Percentiles rank a stretch among this genome's conserved stretches.
These are phyloP conservation scores for Termitomyces sp. DNA, from an alignment of 768 basidiomycete genomes.

Conservation along the genomic window DNA sequence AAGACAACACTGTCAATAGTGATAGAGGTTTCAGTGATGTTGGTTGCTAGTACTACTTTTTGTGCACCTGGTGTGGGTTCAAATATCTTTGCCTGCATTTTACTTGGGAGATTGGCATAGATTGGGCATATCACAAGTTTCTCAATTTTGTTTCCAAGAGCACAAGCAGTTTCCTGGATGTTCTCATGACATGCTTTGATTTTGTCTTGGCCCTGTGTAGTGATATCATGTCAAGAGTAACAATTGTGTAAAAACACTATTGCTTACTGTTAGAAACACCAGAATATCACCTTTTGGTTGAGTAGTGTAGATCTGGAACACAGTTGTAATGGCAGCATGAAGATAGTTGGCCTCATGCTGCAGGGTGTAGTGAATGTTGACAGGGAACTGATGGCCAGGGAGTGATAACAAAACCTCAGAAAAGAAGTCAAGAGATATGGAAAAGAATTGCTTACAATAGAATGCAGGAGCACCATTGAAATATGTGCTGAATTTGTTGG, in stretches of 20 bases:
- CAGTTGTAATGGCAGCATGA: slow-evolving; percentile 96
- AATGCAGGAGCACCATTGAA: slow-evolving; percentile 97
- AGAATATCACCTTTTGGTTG: slow-evolving; percentile 97
- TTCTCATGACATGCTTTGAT: slow-evolving; percentile 98
- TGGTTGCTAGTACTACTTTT: slow-evolving; percentile 97
- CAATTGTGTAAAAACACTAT: neutral
- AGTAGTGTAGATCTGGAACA: slow-evolving; percentile 99
- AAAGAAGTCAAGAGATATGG: neutral
- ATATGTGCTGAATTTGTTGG: slow-evolving; percentile 96
- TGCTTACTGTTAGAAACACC: slow-evolving; percentile 87
- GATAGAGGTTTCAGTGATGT: slow-evolving; percentile 99
- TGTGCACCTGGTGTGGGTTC: slow-evolving; percentile 97
- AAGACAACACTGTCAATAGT: slow-evolving; percentile 99
- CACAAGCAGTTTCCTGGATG: slow-evolving; percentile 90
- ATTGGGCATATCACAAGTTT: slow-evolving; percentile 97
- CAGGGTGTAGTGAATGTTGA: slow-evolving; percentile 98
- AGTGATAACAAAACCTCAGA: slow-evolving; percentile 46
- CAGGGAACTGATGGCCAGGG: slow-evolving; percentile 94
- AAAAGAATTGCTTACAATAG: slow-evolving; percentile 55
- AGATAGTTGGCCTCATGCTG: slow-evolving; percentile 99
- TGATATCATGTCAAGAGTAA: neutral
- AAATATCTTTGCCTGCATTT: slow-evolving; percentile 99
- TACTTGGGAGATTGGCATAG: slow-evolving; percentile 97
- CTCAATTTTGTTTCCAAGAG: slow-evolving; percentile 92
- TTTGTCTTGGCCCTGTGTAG: slow-evolving; percentile 89